phyloP scores from a whole-genome alignment of 2,329 filamentous ascomycete genomes.

The Cercospora sp. region DNA sequence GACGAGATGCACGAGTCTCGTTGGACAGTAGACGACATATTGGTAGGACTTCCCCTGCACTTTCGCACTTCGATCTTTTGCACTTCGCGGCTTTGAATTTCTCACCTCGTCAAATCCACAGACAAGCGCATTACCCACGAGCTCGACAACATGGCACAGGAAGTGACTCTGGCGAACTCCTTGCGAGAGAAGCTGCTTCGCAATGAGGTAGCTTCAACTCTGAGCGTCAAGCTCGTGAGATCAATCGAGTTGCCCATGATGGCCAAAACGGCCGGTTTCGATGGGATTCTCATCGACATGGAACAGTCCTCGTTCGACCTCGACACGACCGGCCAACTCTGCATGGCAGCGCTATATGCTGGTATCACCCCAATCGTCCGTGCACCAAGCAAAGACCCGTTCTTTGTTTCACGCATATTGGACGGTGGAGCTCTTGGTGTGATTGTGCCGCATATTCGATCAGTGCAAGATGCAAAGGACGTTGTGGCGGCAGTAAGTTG shows the following conservation, averaged over 20 bases:
- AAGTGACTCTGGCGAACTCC: conserved; percentile 7
- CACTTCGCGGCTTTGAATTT: background rate
- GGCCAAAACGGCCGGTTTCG: conserved; percentile 45
- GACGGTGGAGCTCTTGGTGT: conserved; percentile 47
- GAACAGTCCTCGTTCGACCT: conserved; percentile 48
- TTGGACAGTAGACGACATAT: background rate
- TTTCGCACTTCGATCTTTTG: background rate
- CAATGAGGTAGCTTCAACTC: conserved; percentile 15
- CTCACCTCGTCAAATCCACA: background rate
- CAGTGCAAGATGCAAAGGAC: conserved; percentile 42
- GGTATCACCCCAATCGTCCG: conserved; percentile 48
- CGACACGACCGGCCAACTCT: conserved; percentile 42
- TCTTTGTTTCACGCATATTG: conserved; percentile 43
- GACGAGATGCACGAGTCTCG: background rate
- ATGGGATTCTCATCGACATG: conserved; percentile 50
- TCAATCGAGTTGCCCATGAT: conserved; percentile 44
- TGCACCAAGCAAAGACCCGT: conserved; percentile 44
- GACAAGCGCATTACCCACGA: background rate
- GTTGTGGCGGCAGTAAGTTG: conserved; percentile 39
- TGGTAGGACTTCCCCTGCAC: background rate
- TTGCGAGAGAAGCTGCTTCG: conserved; percentile 16
- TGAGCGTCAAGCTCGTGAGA: conserved; percentile 38
- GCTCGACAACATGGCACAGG: conserved; percentile 6
- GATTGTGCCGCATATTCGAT: conserved; percentile 46
- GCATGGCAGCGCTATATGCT: conserved; percentile 44